Evolutionary conservation across 2,329 filamentous ascomycete species (phyloP), one percentile per base, ranked within the genome.

Genomic region (Scortechinia acanthostroma): DNA sequence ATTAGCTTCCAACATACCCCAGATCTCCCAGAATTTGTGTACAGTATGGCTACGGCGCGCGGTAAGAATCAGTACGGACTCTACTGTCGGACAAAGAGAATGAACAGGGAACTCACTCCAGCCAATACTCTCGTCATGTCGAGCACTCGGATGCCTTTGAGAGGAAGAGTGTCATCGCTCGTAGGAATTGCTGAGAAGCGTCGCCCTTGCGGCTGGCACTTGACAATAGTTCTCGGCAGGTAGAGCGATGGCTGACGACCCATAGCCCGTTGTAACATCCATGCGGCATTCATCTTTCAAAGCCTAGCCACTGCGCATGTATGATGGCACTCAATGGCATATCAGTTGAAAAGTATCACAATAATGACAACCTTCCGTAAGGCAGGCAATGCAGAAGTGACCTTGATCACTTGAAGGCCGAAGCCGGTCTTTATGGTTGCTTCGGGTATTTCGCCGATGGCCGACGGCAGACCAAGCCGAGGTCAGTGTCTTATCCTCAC

Each of bases 71-170:
- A 33, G 42, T 37, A 45, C 22, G 17, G n/a, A n/a, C n/a, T 20
- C 20, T 15, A 37, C 22, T 30, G 42, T 28, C n/a, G 15, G 25
- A n/a, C 13, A 42, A 15, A 21, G 16, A n/a, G 35, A 51, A 30
- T 57, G 54, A 48, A 40, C 30, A 46, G 10, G 44, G 46, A 47
- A 74, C 85, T 66, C 71, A 96, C 91, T 47, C 93, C 93, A 50
- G 93, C 93, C 51, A 98, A 69, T 2, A 98, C 93, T 67, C 93
- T 79, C 3, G 91, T 97, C 90, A 98, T 94, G 62, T 98, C 93
- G 50, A 98, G 74, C 14, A 97, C 91, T 46, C 87, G 82, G 54
- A 93, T 85, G 1, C 93, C 93, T 25, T 88, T 80, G 54, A 98
- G 73, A 19, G 93, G 91, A 22, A 86, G 62, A 10, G 42, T 21